Percentiles rank a stretch among this genome's conserved stretches.
These are phyloP conservation scores for Alternaria arborescens DNA, from an alignment of 2,329 filamentous ascomycete species.

Conservation along the genomic window DNA sequence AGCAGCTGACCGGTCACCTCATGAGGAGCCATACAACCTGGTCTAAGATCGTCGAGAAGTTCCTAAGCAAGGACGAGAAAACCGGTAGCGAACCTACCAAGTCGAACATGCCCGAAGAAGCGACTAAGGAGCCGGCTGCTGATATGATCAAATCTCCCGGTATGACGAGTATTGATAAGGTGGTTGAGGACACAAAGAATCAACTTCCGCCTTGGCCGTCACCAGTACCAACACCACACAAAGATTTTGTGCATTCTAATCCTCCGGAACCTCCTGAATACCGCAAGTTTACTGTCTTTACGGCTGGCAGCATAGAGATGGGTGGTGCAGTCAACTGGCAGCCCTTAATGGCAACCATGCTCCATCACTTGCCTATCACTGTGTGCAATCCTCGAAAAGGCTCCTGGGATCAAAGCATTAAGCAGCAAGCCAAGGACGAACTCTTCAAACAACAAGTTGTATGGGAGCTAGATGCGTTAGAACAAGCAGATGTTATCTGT, in stretches of 20 bases:
- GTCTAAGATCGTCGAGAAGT: constrained; percentile 1
- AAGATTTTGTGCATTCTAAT: constrained; percentile 25
- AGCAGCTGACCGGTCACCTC: constrained; percentile 15
- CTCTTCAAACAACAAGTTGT: constrained; percentile 64
- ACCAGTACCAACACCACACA: constrained; percentile 19
- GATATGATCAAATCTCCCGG: neutral
- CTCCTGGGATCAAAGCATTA: constrained; percentile 66
- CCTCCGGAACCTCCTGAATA: constrained; percentile 28
- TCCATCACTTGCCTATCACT: constrained; percentile 59
- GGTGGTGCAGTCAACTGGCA: constrained; percentile 63
- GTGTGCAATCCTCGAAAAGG: constrained; percentile 66
- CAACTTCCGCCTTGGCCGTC: constrained; percentile 30
- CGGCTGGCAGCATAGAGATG: constrained; percentile 66
- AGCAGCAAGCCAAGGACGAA: constrained; percentile 52
- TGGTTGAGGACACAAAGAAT: constrained; percentile 28
- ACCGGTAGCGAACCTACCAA: neutral
- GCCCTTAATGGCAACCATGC: constrained; percentile 50
- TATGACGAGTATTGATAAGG: constrained; percentile 28
- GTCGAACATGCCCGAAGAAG: constrained; percentile 2
- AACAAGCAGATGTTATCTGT: constrained; percentile 62
- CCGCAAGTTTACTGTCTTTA: constrained; percentile 59
- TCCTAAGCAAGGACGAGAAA: constrained; percentile 4
- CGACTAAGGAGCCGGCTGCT: neutral
- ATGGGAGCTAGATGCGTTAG: constrained; percentile 69
- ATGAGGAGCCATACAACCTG: constrained; percentile 11